phyloP scores from a whole-genome alignment of 2,329 filamentous ascomycete species.

The Fusarium oligoseptatum region DNA sequence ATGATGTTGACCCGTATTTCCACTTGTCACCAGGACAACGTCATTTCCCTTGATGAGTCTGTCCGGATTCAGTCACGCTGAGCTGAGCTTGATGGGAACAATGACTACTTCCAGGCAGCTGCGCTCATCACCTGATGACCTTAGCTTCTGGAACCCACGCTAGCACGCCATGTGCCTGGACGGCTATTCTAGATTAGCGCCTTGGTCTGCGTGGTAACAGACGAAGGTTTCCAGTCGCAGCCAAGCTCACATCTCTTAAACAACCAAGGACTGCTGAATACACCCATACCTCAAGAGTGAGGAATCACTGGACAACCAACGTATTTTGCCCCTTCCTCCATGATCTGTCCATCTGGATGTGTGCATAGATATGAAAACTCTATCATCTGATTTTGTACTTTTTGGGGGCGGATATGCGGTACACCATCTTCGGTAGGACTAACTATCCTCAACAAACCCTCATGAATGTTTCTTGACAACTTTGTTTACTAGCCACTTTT shows the following conservation, averaged over 20 bases:
- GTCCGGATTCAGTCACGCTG: slow-evolving; percentile 3
- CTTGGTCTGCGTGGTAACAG: background rate
- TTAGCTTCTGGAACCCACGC: background rate
- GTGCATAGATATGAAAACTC: slow-evolving; percentile 49
- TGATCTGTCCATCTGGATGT: background rate
- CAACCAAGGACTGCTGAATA: background rate
- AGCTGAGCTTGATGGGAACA: background rate
- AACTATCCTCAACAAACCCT: background rate
- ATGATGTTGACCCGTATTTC: background rate
- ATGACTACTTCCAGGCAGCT: slow-evolving; percentile 10
- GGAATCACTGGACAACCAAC: background rate
- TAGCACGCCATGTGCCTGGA: slow-evolving; percentile 20
- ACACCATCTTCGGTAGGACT: background rate
- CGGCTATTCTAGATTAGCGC: slow-evolving; percentile 11
- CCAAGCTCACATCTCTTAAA: background rate
- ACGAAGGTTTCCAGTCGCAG: background rate
- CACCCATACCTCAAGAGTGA: background rate
- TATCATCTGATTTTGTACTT: slow-evolving; percentile 46
- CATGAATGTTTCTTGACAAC: background rate
- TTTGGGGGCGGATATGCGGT: background rate
- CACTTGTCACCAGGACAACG: background rate
- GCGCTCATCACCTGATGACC: slow-evolving; percentile 21
- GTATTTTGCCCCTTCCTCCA: background rate
- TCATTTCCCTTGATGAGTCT: background rate
- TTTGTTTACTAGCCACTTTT: background rate